Evolutionary conservation across 805 yeast genomes (phyloP).

Genomic region (Wickerhamiella allomyrinae): DNA sequence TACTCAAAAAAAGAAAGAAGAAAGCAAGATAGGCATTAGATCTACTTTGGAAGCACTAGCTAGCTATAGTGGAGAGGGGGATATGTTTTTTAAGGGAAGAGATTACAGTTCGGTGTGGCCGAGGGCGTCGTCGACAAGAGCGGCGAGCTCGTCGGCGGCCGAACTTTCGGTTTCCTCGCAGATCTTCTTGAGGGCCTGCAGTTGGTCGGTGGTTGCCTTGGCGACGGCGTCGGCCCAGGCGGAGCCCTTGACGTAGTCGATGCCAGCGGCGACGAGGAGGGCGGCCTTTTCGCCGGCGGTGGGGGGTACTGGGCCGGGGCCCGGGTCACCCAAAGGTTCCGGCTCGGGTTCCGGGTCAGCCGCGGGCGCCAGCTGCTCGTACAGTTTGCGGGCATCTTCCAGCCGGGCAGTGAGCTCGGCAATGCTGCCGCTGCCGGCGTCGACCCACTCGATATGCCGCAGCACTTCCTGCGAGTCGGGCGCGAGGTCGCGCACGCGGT

Average conservation of each 20-base stretch:
- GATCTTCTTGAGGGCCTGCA: background rate
- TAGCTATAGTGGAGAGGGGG: too few relatives aligned
- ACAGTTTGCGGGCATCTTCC: slow-evolving; percentile 9
- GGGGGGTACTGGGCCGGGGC: too few relatives aligned
- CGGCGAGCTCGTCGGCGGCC: slow-evolving; percentile 1
- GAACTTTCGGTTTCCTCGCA: background rate
- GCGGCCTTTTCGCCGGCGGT: background rate
- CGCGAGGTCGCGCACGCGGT: slow-evolving; percentile 40
- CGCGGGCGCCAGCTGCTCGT: slow-evolving; percentile 1
- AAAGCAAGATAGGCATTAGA: too few relatives aligned
- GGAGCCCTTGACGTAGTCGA: background rate
- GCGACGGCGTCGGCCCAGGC: background rate
- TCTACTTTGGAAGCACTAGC: too few relatives aligned
- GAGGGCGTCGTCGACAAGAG: background rate
- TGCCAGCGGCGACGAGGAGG: background rate
- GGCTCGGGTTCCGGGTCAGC: slow-evolving; percentile 3
- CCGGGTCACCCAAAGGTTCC: background rate
- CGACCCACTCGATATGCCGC: slow-evolving; percentile 13
- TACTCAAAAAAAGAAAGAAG: too few relatives aligned
- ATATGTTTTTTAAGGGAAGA: too few relatives aligned
- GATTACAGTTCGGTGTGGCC: slow-evolving; percentile 1
- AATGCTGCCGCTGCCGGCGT: slow-evolving; percentile 9
- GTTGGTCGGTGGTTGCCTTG: slow-evolving; percentile 2
- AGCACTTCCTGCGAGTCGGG: slow-evolving; percentile 9
- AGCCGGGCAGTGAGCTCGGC: slow-evolving; percentile 11